phyloP scores from a whole-genome alignment of 495 filamentous ascomycete genomes.

The Trichocladium antarcticum region DNA sequence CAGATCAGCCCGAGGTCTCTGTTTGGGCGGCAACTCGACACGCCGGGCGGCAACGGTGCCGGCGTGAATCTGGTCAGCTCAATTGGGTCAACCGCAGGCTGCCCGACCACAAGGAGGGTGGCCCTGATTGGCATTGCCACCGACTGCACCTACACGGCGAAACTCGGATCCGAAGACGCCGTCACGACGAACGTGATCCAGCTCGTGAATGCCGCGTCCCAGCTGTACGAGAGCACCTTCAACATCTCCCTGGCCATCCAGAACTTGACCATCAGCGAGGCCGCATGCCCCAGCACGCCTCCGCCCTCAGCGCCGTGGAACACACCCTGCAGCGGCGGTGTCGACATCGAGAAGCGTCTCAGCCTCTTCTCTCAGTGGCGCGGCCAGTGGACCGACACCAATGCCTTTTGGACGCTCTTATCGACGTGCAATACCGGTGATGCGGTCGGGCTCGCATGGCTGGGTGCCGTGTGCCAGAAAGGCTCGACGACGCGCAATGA shows the following conservation, averaged over 20 bases:
- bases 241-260: slow-evolving; percentile 85
- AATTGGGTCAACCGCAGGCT: slow-evolving; percentile 75
- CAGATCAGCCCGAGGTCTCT: slow-evolving; percentile 24
- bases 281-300: slow-evolving; percentile 54
- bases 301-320: slow-evolving; percentile 69
- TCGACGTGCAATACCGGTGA: slow-evolving; percentile 72
- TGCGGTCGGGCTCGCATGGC: slow-evolving; percentile 90
- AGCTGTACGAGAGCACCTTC: slow-evolving; percentile 78
- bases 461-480: slow-evolving; percentile 72
- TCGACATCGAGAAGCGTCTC: slow-evolving; percentile 66
- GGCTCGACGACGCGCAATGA: slow-evolving; percentile 40
- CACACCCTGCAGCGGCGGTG: slow-evolving; percentile 48
- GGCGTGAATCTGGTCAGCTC: slow-evolving; percentile 69
- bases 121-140: slow-evolving; percentile 87
- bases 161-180: slow-evolving; percentile 51
- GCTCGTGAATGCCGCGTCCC: slow-evolving; percentile 77
- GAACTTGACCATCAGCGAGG: slow-evolving; percentile 66
- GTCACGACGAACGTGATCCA: slow-evolving; percentile 64
- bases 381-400: slow-evolving; percentile 54
- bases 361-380: slow-evolving; percentile 87
- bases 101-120: slow-evolving; percentile 77
- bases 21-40: slow-evolving; percentile 39
- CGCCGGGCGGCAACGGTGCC: slow-evolving; percentile 62
- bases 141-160: slow-evolving; percentile 73
- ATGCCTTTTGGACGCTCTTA: slow-evolving; percentile 90